Percentiles rank a stretch among this genome's conserved stretches.
Evolutionary conservation across 2,329 filamentous ascomycete species (phyloP).

Genomic region (Aspergillus fijiensis): DNA sequence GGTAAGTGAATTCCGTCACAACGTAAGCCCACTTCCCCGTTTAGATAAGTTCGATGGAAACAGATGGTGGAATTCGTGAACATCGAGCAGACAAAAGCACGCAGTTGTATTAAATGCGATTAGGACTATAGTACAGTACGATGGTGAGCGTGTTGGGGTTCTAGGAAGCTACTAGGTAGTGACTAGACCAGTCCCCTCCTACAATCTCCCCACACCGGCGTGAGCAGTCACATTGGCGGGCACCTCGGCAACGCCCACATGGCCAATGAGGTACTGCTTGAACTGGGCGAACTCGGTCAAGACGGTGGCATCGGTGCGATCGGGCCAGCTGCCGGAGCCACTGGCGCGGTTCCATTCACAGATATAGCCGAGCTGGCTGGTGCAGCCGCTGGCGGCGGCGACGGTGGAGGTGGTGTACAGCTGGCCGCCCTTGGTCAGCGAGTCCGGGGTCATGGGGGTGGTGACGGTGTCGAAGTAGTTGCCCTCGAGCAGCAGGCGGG

Average conservation of each 20-base stretch:
- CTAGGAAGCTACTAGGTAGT: no score
- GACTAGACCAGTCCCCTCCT: neutral
- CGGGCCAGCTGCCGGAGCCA: slow-evolving; percentile 10
- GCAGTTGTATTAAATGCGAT: no score
- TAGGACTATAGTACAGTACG: no score
- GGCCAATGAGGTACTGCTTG: slow-evolving; percentile 6
- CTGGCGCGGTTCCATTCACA: slow-evolving; percentile 16
- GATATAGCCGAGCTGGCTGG: slow-evolving; percentile 8
- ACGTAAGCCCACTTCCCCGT: no score
- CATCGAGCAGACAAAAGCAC: no score
- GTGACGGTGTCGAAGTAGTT: slow-evolving; percentile 47
- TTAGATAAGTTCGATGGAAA: no score
- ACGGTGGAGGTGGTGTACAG: slow-evolving; percentile 14
- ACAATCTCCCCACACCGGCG: slow-evolving; percentile 20
- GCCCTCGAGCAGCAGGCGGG: slow-evolving; percentile 44
- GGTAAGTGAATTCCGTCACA: no score
- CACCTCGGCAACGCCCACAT: slow-evolving; percentile 13
- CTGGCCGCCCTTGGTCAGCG: slow-evolving; percentile 11
- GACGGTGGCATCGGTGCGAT: slow-evolving; percentile 7
- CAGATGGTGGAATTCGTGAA: no score
- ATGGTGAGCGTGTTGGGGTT: no score
- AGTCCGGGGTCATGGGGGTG: slow-evolving; percentile 31
- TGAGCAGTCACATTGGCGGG: slow-evolving; percentile 15
- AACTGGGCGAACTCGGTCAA: slow-evolving; percentile 7
- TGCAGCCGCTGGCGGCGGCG: slow-evolving; percentile 10